A percentile compares a stretch with the other conserved stretches of the same genome.
Conservation (phyloP, 2,329 filamentous ascomycete genomes). For the Fusarium sp. region DNA sequence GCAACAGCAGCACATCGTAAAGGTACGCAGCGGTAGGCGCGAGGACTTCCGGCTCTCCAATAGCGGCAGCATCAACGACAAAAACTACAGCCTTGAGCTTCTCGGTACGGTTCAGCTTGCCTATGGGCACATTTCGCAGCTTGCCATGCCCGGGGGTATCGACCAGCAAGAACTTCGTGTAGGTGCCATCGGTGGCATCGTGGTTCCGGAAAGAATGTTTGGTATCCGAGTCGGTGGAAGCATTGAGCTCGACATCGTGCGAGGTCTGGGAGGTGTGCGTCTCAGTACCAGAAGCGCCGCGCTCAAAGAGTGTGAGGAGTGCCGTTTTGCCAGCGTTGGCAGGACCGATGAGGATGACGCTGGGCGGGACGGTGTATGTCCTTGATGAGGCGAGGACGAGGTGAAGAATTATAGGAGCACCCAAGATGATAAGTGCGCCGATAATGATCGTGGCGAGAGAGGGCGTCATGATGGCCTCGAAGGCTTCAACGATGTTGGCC, state of each 20-base stretch:
- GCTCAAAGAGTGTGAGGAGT: slow-evolving; percentile 80
- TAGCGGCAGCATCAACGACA: slow-evolving; percentile 84
- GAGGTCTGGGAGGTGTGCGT: slow-evolving; percentile 69
- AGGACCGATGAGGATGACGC: slow-evolving; percentile 84
- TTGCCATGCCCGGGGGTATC: slow-evolving; percentile 98
- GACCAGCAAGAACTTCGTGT: slow-evolving; percentile 79
- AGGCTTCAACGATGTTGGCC: slow-evolving; percentile 55
- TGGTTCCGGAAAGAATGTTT: slow-evolving; percentile 66
- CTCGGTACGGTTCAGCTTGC: slow-evolving; percentile 58
- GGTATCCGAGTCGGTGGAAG: slow-evolving; percentile 60
- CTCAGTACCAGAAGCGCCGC: slow-evolving; percentile 58
- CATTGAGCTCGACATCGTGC: slow-evolving; percentile 67
- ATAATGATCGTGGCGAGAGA: slow-evolving; percentile 73
- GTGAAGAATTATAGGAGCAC: slow-evolving; percentile 83
- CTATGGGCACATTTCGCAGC: slow-evolving; percentile 78
- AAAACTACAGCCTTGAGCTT: slow-evolving; percentile 83
- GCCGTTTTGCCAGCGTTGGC: slow-evolving; percentile 89
- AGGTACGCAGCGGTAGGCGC: slow-evolving; percentile 84
- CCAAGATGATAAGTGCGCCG: slow-evolving; percentile 77
- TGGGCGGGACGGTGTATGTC: slow-evolving; percentile 76
- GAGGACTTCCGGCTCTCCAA: slow-evolving; percentile 71
- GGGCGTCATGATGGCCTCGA: slow-evolving; percentile 70
- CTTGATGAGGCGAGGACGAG: slow-evolving; percentile 75
- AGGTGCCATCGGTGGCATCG: slow-evolving; percentile 65
- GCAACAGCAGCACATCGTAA: slow-evolving; percentile 84